Base-by-base conservation (phyloP, 176 grass and related monocot species). In the Oryza coarctata region DNA sequence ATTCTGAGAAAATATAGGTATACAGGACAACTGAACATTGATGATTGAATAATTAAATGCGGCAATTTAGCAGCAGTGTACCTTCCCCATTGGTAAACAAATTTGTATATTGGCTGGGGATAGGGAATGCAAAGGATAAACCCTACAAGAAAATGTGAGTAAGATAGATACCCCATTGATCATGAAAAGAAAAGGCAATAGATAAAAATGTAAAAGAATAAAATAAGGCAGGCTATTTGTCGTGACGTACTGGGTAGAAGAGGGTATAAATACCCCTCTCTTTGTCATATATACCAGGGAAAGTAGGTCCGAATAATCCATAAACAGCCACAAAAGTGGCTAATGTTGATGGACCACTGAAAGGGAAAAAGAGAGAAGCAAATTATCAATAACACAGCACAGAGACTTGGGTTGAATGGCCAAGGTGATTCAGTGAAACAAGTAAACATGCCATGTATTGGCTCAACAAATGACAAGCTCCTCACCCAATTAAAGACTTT, bases 291-390 rank as follows among this genome's bases (percentile, higher is more conserved):
- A 93, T 94, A 18, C 96, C 96, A 64, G 96, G 96, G 73, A 94
- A 99, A 28, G 96, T 99, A 12, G 96, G 93, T 45, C 96, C 96
- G 7, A 99, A 99, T 47, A 95, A 80, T 74, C 87, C 91, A 86
- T 99, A 99, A 67, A 99, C 96, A 77, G 89, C 91, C 34, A 83
- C 87, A 85, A 99, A 99, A 73, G 93, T 95, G 22, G 96, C 96
- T 71, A 95, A 61, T 3, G 93, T 95, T 10, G 96, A 93, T 26
- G 96, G 89, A 31, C 96, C 96, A 62, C 96, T 99, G 86, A 57
- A 84, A 82, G 55, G 57, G 22, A 12, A 80, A 84, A 71, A 70
- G 35, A 32, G 28, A 78, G 33, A 80, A 75, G 10, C 12, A 17
- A 82, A 91, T 71, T 31, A 73, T 81, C 23, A 80, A 44, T 89